Evolutionary conservation across 2,329 filamentous ascomycete genomes (phyloP), one percentile per base, ranked within the genome.

Genomic region (Aureobasidium zeae): DNA sequence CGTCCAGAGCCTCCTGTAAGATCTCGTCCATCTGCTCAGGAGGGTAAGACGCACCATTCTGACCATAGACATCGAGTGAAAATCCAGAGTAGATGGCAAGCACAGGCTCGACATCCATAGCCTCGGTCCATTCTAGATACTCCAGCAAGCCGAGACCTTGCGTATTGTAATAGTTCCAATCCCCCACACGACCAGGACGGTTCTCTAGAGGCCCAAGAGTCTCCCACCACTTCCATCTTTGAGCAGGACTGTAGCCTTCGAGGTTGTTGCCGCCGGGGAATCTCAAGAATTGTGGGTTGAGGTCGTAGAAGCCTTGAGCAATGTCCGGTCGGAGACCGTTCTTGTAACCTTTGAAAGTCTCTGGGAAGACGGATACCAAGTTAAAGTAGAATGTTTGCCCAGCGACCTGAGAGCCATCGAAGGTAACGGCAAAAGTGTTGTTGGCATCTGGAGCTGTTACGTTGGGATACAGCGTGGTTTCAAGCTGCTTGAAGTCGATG

Each of bases 71-170:
- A 32, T 69, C 61, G 3, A 73, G 58, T 13, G 71, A 63, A 19
- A 76, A 66, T 3, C 76, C 77, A 13, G 64, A 66, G 56, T 68
- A 79, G 5, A 80, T 68, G 1, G 64, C 74, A 5, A 79, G 61
- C 1, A 79, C 66, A 55, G 59, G 64, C n/a, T 71, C 68, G 48
- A 77, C 65, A 5, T 63, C 59, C 63, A 79, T 69, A 45, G 79
- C 75, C 48, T 64, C 65, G 19, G 57, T 58, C 69, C 76, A 79
- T 47, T 72, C 62, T 4, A 81, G 66, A 51, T 79, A 81, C 57
- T 81, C 77, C 34, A 78, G 54, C 8, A 77, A 62, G 5, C 77
- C 77, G 1, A 81, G 63, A 0, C 74, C 77, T 47, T 79, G 67
- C 0, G 74, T 79, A 51, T 77, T 73, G 26, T 70, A 66, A 54